Evolutionary conservation across 164 flowering plant species (phyloP).

Genomic region (Tinospora cordifolia): DNA sequence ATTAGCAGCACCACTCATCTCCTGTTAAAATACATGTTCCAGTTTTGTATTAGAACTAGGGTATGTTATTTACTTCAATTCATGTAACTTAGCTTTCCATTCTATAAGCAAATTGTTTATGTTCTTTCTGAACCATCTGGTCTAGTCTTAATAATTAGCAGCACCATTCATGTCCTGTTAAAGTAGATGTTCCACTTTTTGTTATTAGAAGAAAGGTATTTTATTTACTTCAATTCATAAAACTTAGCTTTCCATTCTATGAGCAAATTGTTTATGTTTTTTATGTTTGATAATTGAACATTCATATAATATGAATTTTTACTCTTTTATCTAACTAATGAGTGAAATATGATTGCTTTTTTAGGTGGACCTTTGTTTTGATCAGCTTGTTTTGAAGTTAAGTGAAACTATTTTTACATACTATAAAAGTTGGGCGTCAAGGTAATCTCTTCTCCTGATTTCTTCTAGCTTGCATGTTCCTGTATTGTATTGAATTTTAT

Average conservation of each 20-base stretch:
- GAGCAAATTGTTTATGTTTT: not conserved
- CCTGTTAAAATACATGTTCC: no score
- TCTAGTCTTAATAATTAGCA: no score
- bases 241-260: no score
- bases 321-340: not conserved
- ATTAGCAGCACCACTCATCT: no score
- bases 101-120: not conserved
- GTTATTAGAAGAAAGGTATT: not conserved
- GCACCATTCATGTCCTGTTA: no score
- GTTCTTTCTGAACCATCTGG: not conserved
- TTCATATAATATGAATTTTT: not conserved
- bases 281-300: not conserved
- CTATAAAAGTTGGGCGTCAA: slow-evolving; percentile 94
- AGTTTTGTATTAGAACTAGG: not conserved
- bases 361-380: slow-evolving; percentile 96
- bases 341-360: slow-evolving; percentile 7
- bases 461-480: not conserved
- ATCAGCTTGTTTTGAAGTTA: slow-evolving; percentile 77
- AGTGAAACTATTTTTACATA: slow-evolving; percentile 77
- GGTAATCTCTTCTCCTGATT: slow-evolving; percentile 32
- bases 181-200: no score
- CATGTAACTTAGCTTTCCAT: not conserved
- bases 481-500: not conserved
- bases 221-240: not conserved
- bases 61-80: not conserved